phyloP scores from a whole-genome alignment of 768 basidiomycete genomes.

The Fomitopsis pulvina region DNA sequence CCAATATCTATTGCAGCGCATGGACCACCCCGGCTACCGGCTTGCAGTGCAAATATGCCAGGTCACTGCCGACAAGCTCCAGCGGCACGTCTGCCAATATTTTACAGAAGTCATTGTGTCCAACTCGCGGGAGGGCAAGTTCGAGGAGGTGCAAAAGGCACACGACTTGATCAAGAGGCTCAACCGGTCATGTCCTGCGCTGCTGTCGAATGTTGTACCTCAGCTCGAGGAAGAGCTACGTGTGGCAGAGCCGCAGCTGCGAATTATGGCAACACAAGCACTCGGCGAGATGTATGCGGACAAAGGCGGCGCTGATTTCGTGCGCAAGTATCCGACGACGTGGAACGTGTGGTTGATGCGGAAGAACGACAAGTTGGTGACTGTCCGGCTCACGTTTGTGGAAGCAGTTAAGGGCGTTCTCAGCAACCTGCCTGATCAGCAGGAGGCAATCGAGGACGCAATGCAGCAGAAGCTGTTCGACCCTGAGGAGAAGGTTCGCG shows the following conservation, averaged over 20 bases:
- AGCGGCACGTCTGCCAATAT: conserved; percentile 85
- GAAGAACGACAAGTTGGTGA: conserved; percentile 64
- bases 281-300: conserved; percentile 90
- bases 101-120: conserved; percentile 84
- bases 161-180: conserved; percentile 85
- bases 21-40: conserved; percentile 72
- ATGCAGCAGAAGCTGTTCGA: conserved; percentile 67
- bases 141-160: conserved; percentile 62
- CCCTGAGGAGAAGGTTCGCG: conserved; percentile 87
- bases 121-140: conserved; percentile 53
- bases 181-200: conserved; percentile 68
- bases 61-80: conserved; percentile 75
- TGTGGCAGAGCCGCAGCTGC: conserved; percentile 62
- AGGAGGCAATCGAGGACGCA: conserved; percentile 70
- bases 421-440: conserved; percentile 56
- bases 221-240: conserved; percentile 88
- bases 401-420: conserved; percentile 62
- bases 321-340: conserved; percentile 71
- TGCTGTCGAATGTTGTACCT: conserved; percentile 87
- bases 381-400: conserved; percentile 74
- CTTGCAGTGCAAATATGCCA: conserved; percentile 86
- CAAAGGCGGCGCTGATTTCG: conserved; percentile 64
- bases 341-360: conserved; percentile 84
- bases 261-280: conserved; percentile 77
- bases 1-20: conserved; percentile 31